A percentile compares a stretch with the other conserved stretches of the same genome.
These are phyloP conservation scores for Hyphopichia pseudoburtonii DNA, from an alignment of 1,139 yeast genomes.

Conservation along the genomic window DNA sequence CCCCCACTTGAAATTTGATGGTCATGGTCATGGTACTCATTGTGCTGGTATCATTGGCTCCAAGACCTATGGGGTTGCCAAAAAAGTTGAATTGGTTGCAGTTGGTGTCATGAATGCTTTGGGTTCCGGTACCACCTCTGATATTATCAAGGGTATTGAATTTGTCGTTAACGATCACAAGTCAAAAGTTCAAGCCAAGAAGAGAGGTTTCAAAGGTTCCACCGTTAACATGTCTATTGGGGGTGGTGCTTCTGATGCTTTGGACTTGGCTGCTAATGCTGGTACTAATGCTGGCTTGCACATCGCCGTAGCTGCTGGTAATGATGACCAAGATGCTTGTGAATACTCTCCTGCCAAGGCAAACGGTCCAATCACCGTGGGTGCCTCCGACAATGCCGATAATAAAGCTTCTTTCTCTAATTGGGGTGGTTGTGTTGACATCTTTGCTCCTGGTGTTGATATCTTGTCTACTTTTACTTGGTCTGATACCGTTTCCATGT, in stretches of 20 bases:
- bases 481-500: slow-evolving; percentile 82
- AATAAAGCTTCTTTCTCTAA: slow-evolving; percentile 78
- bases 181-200: slow-evolving; percentile 52
- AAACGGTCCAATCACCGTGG: slow-evolving; percentile 73
- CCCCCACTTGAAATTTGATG: slow-evolving; percentile 37
- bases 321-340: slow-evolving; percentile 83
- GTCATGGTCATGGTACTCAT: slow-evolving; percentile 72
- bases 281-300: slow-evolving; percentile 80
- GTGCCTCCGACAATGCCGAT: slow-evolving; percentile 77
- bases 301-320: slow-evolving; percentile 89
- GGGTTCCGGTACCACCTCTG: slow-evolving; percentile 81
- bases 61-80: slow-evolving; percentile 74
- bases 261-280: slow-evolving; percentile 81
- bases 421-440: slow-evolving; percentile 82
- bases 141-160: slow-evolving; percentile 79
- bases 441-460: slow-evolving; percentile 83
- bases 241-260: slow-evolving; percentile 80
- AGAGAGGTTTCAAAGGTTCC: slow-evolving; percentile 76
- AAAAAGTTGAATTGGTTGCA: slow-evolving; percentile 71
- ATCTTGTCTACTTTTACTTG: slow-evolving; percentile 86
- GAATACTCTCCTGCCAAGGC: slow-evolving; percentile 82
- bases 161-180: slow-evolving; percentile 68
- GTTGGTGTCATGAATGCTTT: slow-evolving; percentile 74
- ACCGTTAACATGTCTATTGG: slow-evolving; percentile 91
- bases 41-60: slow-evolving; percentile 87